A percentile compares a stretch with the other conserved stretches of the same genome.
phyloP scores from a whole-genome alignment of 768 basidiomycete genomes.

The Terana coerulea region DNA sequence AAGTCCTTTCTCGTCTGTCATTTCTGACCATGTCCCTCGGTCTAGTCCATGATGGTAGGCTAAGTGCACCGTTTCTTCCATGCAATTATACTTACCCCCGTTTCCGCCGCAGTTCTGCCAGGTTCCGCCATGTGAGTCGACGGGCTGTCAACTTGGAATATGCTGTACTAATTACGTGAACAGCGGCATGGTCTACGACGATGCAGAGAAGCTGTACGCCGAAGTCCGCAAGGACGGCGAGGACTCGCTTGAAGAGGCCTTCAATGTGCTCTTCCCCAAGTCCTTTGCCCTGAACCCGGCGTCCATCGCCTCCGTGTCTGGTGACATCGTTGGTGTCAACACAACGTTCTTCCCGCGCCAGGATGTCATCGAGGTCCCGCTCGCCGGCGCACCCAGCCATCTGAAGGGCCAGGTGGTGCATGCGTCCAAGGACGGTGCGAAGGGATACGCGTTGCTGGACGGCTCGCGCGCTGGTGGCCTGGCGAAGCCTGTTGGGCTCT shows the following conservation, averaged over 20 bases:
- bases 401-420: constrained; percentile 61
- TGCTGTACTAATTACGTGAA: not conserved
- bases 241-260: constrained; percentile 69
- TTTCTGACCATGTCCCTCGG: constrained; percentile 27
- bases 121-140: constrained; percentile 79
- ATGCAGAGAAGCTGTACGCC: constrained; percentile 84
- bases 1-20: constrained; percentile 43
- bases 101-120: constrained; percentile 62
- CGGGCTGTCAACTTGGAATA: no score
- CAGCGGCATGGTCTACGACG: constrained; percentile 96
- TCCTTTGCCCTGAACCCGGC: constrained; percentile 33
- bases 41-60: constrained; percentile 77
- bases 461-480: constrained; percentile 35
- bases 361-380: constrained; percentile 71
- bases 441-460: constrained; percentile 71
- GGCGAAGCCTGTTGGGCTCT: constrained; percentile 34
- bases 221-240: constrained; percentile 68
- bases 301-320: constrained; percentile 22
- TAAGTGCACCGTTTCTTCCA: not conserved
- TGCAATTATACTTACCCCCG: not conserved
- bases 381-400: constrained; percentile 38
- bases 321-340: constrained; percentile 70
- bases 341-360: constrained; percentile 76
- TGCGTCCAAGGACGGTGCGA: constrained; percentile 56
- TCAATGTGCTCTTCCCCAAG: constrained; percentile 59